These are phyloP conservation scores for Yamadazyma sp. DNA, from an alignment of 1,139 yeast species.

Conservation along the genomic window DNA sequence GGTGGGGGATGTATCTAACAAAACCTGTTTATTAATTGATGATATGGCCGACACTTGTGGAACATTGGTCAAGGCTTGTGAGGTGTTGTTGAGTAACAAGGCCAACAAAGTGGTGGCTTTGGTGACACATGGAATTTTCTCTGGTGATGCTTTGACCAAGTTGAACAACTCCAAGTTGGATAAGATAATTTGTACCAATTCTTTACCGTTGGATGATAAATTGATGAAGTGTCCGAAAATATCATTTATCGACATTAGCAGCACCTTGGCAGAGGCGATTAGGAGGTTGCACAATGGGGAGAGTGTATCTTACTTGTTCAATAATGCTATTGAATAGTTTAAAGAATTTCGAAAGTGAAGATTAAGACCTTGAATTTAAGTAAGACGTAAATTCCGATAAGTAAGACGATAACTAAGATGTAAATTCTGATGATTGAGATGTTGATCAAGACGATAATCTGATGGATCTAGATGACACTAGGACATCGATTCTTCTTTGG, in stretches of 20 bases:
- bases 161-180: conserved; percentile 77
- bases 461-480: too few species aligned
- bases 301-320: conserved; percentile 86
- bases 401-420: too few species aligned
- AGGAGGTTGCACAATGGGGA: conserved; percentile 97
- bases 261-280: conserved; percentile 93
- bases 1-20: conserved; percentile 91
- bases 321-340: conserved; percentile 44
- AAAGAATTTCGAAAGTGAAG: too few species aligned
- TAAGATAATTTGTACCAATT: conserved; percentile 87
- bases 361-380: too few species aligned
- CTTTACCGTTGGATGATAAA: conserved; percentile 88
- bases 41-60: conserved; percentile 99
- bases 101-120: conserved; percentile 89
- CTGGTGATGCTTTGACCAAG: conserved; percentile 83
- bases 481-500: conserved; percentile 27
- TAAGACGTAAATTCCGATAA: too few species aligned
- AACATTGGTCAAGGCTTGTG: conserved; percentile 94
- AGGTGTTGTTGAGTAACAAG: conserved; percentile 74
- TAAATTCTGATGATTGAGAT: too few species aligned
- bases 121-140: conserved; percentile 92
- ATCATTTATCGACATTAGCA: conserved; percentile 80
- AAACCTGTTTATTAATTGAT: conserved; percentile 87
- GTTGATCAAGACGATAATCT: too few species aligned
- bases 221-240: conserved; percentile 68